Percentiles rank a stretch among this genome's conserved stretches.
phyloP scores from a whole-genome alignment of 2,329 filamentous ascomycete genomes.

The Coniochaeta sp. region DNA sequence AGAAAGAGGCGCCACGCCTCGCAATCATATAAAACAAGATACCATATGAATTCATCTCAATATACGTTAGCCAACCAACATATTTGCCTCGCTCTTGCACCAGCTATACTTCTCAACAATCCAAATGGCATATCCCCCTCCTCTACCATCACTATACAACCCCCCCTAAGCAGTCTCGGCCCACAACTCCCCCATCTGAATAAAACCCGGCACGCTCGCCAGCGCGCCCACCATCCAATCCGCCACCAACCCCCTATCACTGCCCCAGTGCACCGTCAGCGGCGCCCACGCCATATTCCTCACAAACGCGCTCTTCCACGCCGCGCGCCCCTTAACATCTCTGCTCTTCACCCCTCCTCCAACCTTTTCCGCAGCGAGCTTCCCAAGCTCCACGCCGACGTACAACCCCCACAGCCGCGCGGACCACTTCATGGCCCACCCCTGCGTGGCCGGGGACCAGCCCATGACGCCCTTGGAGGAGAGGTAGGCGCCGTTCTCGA shows the following conservation, averaged over 20 bases:
- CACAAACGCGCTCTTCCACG: conserved; percentile 61
- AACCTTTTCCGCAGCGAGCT: conserved; percentile 45
- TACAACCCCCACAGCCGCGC: conserved; percentile 74
- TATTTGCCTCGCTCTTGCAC: not conserved
- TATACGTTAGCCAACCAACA: not conserved
- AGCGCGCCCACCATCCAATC: conserved; percentile 34
- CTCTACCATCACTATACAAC: not conserved
- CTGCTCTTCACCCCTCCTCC: conserved; percentile 17
- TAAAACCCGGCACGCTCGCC: conserved; percentile 35
- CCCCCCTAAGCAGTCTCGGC: conserved; percentile 22
- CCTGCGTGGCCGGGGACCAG: conserved; percentile 49
- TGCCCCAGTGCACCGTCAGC: conserved; percentile 76
- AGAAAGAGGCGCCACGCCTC: not conserved
- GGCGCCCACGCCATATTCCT: conserved; percentile 73
- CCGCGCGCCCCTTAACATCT: conserved; percentile 25
- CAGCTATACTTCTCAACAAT: too few relatives aligned
- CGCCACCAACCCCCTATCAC: conserved; percentile 50
- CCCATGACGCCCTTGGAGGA: conserved; percentile 63
- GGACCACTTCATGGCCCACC: conserved; percentile 62
- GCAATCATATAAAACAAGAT: not conserved
- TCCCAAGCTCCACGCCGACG: conserved; percentile 67
- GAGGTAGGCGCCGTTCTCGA: conserved; percentile 81
- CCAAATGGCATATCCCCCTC: not conserved
- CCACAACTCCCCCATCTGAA: conserved; percentile 40
- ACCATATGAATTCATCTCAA: conserved; percentile 1